Percentiles rank a stretch among this genome's conserved stretches.
Conservation (phyloP, 2,329 filamentous ascomycete species). For the Monilinia fructigena region DNA sequence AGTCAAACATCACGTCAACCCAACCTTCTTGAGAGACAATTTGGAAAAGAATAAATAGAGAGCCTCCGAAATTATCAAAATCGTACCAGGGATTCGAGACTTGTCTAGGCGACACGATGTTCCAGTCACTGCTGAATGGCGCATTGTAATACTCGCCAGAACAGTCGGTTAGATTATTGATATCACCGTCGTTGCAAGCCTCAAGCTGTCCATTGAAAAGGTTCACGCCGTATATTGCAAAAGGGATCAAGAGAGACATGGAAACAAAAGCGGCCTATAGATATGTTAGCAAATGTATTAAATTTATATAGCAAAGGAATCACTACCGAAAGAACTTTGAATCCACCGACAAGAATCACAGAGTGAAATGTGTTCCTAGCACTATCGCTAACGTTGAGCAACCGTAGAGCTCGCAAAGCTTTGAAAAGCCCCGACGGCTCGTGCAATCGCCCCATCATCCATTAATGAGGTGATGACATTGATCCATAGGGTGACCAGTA, state of each 20-base stretch:
- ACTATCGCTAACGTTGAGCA: conserved; percentile 95
- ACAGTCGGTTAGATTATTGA: conserved; percentile 67
- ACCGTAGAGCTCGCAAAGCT: conserved; percentile 81
- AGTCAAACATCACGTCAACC: conserved; percentile 86
- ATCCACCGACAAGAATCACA: conserved; percentile 87
- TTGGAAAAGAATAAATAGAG: conserved; percentile 95
- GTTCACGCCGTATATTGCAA: conserved; percentile 93
- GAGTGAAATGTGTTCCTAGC: conserved; percentile 96
- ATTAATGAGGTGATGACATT: conserved; percentile 82
- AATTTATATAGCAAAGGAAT: not conserved
- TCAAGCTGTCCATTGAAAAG: conserved; percentile 83
- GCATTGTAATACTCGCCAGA: conserved; percentile 76
- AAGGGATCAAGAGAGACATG: conserved; percentile 88
- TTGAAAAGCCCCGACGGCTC: conserved; percentile 97
- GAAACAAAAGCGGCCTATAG: conserved; percentile 77
- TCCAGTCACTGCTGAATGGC: conserved; percentile 74
- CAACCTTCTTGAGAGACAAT: conserved; percentile 99
- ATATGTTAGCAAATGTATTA: conserved; percentile 23
- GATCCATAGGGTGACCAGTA: conserved; percentile 91
- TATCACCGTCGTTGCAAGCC: conserved; percentile 72
- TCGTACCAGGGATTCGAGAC: conserved; percentile 81
- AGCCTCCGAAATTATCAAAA: conserved; percentile 93
- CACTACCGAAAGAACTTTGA: conserved; percentile 70
- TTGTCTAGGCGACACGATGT: conserved; percentile 77
- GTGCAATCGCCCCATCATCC: conserved; percentile 79